A percentile compares a stretch with the other conserved stretches of the same genome.
These are phyloP conservation scores for Epichloe scottii DNA, from an alignment of 2,329 filamentous ascomycete species.

Conservation along the genomic window DNA sequence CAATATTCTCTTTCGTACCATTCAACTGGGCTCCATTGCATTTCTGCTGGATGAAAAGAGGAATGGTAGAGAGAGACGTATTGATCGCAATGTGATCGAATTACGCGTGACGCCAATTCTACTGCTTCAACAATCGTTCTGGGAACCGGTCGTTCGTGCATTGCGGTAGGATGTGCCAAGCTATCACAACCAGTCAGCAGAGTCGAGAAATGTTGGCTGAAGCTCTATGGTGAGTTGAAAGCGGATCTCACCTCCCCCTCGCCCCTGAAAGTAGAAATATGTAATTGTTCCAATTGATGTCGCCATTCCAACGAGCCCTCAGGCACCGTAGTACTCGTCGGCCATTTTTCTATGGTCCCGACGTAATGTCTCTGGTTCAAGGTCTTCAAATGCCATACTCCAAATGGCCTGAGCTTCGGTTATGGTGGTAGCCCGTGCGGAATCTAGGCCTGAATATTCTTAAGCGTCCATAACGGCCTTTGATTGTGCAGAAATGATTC, in stretches of 20 bases:
- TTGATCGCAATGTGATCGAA: neutral
- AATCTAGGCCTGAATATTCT: neutral
- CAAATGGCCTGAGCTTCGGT: neutral
- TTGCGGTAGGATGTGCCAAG: conserved; percentile 2
- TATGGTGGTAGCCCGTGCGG: neutral
- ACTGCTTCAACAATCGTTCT: conserved; percentile 1
- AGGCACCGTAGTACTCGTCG: neutral
- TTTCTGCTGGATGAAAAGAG: conserved; percentile 3
- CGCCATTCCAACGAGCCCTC: neutral
- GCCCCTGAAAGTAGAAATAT: too few species aligned
- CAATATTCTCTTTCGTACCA: neutral
- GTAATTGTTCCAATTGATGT: too few species aligned
- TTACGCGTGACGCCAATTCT: neutral
- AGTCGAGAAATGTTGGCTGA: too few species aligned
- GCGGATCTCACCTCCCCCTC: too few species aligned
- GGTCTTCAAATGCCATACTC: conserved; percentile 1
- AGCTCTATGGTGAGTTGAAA: too few species aligned
- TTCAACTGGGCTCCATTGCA: conserved; percentile 1
- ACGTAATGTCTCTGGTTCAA: neutral
- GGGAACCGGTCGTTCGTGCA: neutral
- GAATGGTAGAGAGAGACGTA: conserved; percentile 1
- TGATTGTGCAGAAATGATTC: neutral
- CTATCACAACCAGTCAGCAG: neutral
- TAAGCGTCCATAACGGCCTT: neutral
- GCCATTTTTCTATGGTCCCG: neutral